Evolutionary conservation across 148 eudicot genomes (phyloP).

Genomic region (Fagopyrum homotropicum): DNA sequence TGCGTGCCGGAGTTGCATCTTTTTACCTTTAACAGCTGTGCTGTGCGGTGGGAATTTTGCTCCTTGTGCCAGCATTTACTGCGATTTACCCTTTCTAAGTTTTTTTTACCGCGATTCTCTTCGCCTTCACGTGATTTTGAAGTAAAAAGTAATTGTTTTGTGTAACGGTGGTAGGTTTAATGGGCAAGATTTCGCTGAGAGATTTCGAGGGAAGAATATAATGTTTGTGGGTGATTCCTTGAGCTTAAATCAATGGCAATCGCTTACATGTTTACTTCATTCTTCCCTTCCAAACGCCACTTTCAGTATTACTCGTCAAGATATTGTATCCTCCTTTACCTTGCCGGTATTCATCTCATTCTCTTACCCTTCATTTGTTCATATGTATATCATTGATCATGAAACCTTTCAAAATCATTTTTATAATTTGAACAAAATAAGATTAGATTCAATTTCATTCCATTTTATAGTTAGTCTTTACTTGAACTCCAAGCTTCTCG

Average conservation of each 20-base stretch:
- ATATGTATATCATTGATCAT: no score
- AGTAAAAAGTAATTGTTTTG: not conserved
- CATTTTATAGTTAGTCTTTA: no score
- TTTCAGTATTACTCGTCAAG: slow-evolving; percentile 25
- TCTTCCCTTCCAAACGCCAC: slow-evolving; percentile 33
- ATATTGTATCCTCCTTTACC: slow-evolving; percentile 40
- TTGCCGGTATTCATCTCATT: slow-evolving; percentile 31
- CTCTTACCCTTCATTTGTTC: not conserved
- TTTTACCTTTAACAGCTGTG: not conserved
- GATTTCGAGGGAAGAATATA: slow-evolving; percentile 59
- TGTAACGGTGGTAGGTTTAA: slow-evolving; percentile 41
- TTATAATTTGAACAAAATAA: no score
- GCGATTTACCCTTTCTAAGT: not conserved
- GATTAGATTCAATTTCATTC: no score
- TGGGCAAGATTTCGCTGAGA: slow-evolving; percentile 42
- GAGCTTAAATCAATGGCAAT: slow-evolving; percentile 80
- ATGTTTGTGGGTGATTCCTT: slow-evolving; percentile 86
- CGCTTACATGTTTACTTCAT: slow-evolving; percentile 58
- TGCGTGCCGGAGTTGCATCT: not conserved
- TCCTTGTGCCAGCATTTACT: not conserved
- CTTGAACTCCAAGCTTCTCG: no score
- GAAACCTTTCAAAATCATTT: no score
- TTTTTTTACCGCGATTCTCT: not conserved
- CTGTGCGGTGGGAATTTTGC: not conserved
- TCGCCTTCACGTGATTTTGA: not conserved